These are phyloP conservation scores for Clonostachys rhizophaga DNA, from an alignment of 2,329 filamentous ascomycete genomes.

Conservation along the genomic window DNA sequence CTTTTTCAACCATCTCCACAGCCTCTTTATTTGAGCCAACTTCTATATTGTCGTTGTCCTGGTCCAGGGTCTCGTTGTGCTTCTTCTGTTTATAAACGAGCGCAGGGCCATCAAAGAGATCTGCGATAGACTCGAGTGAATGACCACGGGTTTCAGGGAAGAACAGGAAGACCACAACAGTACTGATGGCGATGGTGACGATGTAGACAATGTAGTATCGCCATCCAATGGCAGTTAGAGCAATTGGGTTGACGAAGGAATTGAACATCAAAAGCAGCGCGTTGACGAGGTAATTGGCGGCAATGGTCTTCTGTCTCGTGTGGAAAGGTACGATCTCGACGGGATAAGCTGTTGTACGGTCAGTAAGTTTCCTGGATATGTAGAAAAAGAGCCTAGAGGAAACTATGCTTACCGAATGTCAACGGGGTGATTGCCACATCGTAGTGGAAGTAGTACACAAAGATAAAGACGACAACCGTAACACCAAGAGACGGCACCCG, in stretches of 20 bases:
- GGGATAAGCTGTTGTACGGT: slow-evolving; percentile 31
- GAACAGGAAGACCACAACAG: slow-evolving; percentile 12
- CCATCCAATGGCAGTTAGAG: slow-evolving; percentile 19
- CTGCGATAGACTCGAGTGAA: slow-evolving; percentile 44
- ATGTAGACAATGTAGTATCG: slow-evolving; percentile 8
- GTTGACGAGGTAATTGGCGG: slow-evolving; percentile 30
- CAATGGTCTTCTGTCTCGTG: slow-evolving; percentile 32
- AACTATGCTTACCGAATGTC: slow-evolving; percentile 14
- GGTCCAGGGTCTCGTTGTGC: neutral
- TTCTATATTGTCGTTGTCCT: neutral
- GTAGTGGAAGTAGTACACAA: slow-evolving; percentile 23
- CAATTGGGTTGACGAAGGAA: slow-evolving; percentile 39
- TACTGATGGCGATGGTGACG: slow-evolving; percentile 5
- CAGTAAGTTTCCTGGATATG: neutral
- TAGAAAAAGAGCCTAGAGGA: slow-evolving; percentile 17
- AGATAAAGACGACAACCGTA: slow-evolving; percentile 32
- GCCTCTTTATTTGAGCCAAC: too few relatives aligned
- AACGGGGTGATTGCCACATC: slow-evolving; percentile 29
- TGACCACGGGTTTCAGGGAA: slow-evolving; percentile 23
- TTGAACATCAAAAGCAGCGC: slow-evolving; percentile 38
- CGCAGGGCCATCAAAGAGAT: slow-evolving; percentile 13
- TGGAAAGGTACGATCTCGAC: slow-evolving; percentile 33
- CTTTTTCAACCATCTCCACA: too few relatives aligned
- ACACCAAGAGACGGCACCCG: slow-evolving; percentile 27
- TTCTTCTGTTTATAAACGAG: slow-evolving; percentile 1